Percentiles rank a stretch among this genome's conserved stretches.
phyloP scores from a whole-genome alignment of 306 rosid genomes.

The Castanea sativa region DNA sequence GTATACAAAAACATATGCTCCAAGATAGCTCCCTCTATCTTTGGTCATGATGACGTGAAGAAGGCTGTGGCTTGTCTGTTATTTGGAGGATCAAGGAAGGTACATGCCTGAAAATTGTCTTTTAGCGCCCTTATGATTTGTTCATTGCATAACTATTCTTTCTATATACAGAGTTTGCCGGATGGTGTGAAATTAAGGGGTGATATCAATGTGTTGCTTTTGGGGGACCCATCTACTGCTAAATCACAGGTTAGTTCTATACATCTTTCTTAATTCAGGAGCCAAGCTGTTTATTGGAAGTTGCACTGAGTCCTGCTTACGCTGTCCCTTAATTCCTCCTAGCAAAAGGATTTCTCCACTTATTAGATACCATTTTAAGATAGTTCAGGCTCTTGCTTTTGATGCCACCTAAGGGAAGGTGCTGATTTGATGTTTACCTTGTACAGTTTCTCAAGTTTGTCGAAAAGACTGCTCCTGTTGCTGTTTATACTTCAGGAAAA shows the following conservation, averaged over 20 bases:
- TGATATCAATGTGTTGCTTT: conserved; percentile 90
- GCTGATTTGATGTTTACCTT: conserved; percentile 29
- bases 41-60: conserved; percentile 91
- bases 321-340: conserved; percentile 2
- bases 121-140: not conserved
- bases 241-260: conserved; percentile 76
- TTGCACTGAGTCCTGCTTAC: not conserved
- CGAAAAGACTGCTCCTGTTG: conserved; percentile 94
- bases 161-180: conserved; percentile 69
- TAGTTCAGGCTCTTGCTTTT: conserved; percentile 8
- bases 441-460: conserved; percentile 93
- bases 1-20: conserved; percentile 80
- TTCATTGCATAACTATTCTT: conserved; percentile 20
- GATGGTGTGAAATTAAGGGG: conserved; percentile 99
- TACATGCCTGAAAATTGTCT: conserved; percentile 10
- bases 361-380: not conserved
- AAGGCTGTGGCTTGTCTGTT: conserved; percentile 94
- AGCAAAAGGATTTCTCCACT: conserved; percentile 1
- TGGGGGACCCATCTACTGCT: conserved; percentile 99
- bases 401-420: conserved; percentile 1
- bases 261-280: not conserved
- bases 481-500: conserved; percentile 98
- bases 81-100: conserved; percentile 98
- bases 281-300: conserved; percentile 17
- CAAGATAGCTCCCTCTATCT: conserved; percentile 92